These are phyloP conservation scores for Zymoseptoria pseudotritici DNA, from an alignment of 2,329 filamentous ascomycete genomes.

Conservation along the genomic window DNA sequence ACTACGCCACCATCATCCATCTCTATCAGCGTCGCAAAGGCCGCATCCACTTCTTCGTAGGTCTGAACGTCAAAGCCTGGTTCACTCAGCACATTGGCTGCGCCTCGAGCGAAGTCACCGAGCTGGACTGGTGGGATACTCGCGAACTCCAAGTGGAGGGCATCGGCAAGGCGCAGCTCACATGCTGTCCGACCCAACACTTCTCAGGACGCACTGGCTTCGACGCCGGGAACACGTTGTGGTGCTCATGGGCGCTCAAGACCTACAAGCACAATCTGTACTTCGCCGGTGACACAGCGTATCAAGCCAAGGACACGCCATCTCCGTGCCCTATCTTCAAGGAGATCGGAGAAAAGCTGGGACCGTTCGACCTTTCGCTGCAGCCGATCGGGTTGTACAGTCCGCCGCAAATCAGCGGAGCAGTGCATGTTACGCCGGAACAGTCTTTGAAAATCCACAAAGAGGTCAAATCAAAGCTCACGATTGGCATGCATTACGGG, in stretches of 20 bases:
- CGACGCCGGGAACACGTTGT: conserved; percentile 37
- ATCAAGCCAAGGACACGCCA: conserved; percentile 34
- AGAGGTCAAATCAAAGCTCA: conserved; percentile 40
- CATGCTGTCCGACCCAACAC: conserved; percentile 44
- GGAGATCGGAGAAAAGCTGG: conserved; percentile 40
- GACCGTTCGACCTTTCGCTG: conserved; percentile 44
- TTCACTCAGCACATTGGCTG: conserved; percentile 35
- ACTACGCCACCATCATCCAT: conserved; percentile 38
- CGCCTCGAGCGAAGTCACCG: conserved; percentile 34
- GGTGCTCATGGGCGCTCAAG: conserved; percentile 43
- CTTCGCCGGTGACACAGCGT: conserved; percentile 46
- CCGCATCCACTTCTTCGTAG: conserved; percentile 37
- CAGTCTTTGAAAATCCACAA: conserved; percentile 43
- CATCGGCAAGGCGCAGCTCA: conserved; percentile 34
- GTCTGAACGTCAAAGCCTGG: conserved; percentile 34
- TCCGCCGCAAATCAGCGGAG: conserved; percentile 38
- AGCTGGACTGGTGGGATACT: conserved; percentile 47
- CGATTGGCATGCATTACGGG: conserved; percentile 47
- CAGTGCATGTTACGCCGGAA: conserved; percentile 42
- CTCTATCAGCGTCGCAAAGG: conserved; percentile 34
- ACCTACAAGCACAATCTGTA: conserved; percentile 33
- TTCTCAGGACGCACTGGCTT: conserved; percentile 36
- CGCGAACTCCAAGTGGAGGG: conserved; percentile 29
- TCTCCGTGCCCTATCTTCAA: conserved; percentile 43
- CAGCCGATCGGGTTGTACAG: conserved; percentile 44